Percentiles rank a stretch among this genome's conserved stretches.
phyloP scores from a whole-genome alignment of 208 protist species.

The Trypanosoma vivax region DNA sequence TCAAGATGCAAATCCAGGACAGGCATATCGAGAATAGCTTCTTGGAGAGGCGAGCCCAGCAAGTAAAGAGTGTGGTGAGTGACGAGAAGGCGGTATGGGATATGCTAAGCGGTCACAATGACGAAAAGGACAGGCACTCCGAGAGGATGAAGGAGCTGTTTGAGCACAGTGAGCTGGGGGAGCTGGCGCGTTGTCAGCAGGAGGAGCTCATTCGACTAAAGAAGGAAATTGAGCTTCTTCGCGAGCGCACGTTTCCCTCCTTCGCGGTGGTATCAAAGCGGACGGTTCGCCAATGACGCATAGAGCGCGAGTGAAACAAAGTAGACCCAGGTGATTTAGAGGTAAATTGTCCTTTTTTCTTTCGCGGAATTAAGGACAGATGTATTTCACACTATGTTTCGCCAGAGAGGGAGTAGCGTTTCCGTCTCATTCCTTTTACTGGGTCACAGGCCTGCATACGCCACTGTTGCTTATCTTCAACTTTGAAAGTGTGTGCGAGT shows the following conservation, averaged over 20 bases:
- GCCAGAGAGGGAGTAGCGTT: no score
- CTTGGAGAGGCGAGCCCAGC: constrained; percentile 32
- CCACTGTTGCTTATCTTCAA: no score
- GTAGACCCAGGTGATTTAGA: neutral
- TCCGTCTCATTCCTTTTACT: no score
- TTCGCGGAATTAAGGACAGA: no score
- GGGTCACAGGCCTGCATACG: no score
- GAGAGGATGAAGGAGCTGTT: constrained; percentile 65
- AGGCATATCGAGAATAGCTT: constrained; percentile 64
- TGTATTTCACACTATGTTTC: no score
- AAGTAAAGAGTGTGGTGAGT: constrained; percentile 40
- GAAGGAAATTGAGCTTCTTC: constrained; percentile 76
- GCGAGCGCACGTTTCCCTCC: constrained; percentile 84
- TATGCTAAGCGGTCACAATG: constrained; percentile 56
- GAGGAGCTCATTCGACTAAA: constrained; percentile 81
- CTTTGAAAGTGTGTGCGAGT: no score
- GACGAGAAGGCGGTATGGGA: constrained; percentile 50
- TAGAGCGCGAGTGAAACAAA: neutral
- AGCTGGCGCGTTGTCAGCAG: constrained; percentile 79
- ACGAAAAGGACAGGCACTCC: constrained; percentile 24
- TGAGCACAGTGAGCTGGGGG: constrained; percentile 74
- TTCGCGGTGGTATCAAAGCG: constrained; percentile 88
- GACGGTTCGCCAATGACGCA: constrained; percentile 31
- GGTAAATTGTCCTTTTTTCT: neutral
- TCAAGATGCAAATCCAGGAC: constrained; percentile 70